Conservation (phyloP, 2,329 filamentous ascomycete species). For the Trichoderma oligosporum region DNA sequence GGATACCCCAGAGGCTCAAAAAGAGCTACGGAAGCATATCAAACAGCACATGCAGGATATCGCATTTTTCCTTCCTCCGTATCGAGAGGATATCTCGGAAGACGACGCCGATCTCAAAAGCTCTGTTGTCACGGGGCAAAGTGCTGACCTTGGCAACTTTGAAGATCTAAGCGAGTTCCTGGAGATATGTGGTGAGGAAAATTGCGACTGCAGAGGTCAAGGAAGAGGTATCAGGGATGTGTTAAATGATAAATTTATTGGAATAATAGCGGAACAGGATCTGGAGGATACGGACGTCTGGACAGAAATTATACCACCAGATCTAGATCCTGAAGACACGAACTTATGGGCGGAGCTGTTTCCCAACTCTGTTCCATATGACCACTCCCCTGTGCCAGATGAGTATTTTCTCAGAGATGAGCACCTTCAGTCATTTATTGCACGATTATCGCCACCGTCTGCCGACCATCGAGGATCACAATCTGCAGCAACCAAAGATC, state of each 20-base stretch:
- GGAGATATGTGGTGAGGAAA: neutral
- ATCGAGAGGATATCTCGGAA: neutral
- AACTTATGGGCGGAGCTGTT: neutral
- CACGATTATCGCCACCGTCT: neutral
- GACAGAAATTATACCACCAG: neutral
- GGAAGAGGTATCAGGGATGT: neutral
- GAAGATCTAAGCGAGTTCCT: neutral
- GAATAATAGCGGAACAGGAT: neutral
- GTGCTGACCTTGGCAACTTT: neutral
- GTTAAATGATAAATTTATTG: neutral
- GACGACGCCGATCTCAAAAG: neutral
- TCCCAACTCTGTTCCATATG: neutral
- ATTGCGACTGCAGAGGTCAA: neutral
- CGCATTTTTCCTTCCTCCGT: neutral
- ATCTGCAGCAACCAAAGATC: neutral
- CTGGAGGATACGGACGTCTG: neutral
- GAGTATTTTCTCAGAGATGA: neutral
- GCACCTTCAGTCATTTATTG: neutral
- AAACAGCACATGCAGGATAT: neutral
- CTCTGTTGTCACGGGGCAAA: neutral
- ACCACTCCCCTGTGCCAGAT: neutral
- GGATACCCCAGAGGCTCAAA: neutral
- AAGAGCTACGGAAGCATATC: neutral
- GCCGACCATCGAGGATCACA: neutral
- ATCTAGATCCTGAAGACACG: neutral